Conservation (phyloP, 352 stramenopile genomes). For the Phytophthora sp. region DNA sequence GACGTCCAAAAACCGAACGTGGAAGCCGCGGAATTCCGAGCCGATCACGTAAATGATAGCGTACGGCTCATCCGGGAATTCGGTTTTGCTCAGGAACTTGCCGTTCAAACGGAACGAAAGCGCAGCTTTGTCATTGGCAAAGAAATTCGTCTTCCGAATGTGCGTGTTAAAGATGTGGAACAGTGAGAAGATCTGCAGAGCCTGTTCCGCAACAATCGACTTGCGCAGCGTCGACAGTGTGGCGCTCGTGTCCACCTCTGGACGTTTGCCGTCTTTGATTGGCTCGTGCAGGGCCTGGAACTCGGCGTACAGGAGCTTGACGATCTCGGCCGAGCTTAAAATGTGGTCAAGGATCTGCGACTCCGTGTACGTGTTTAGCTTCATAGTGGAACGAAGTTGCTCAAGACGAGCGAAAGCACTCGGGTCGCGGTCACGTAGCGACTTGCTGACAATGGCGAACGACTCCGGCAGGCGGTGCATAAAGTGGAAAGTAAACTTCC, state of each 20-base stretch:
- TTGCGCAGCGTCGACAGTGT: slow-evolving; percentile 81
- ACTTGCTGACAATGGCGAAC: slow-evolving; percentile 81
- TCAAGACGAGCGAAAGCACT: slow-evolving; percentile 79
- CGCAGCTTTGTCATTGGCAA: slow-evolving; percentile 78
- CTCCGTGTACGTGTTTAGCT: slow-evolving; percentile 89
- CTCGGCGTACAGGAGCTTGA: slow-evolving; percentile 83
- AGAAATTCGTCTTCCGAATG: slow-evolving; percentile 88
- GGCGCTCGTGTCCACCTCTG: slow-evolving; percentile 45
- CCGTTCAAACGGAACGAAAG: slow-evolving; percentile 78
- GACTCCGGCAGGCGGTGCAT: slow-evolving; percentile 85
- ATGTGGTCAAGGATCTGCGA: slow-evolving; percentile 89
- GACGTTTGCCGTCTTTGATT: slow-evolving; percentile 35
- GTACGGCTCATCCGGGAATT: slow-evolving; percentile 90
- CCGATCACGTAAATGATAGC: slow-evolving; percentile 96
- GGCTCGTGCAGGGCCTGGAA: slow-evolving; percentile 78
- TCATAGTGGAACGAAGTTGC: slow-evolving; percentile 82
- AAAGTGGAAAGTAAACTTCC: slow-evolving; percentile 91
- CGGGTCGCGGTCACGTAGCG: slow-evolving; percentile 76
- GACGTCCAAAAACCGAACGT: slow-evolving; percentile 98
- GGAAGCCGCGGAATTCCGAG: slow-evolving; percentile 97
- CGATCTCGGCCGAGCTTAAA: slow-evolving; percentile 64
- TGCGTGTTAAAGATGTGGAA: slow-evolving; percentile 88
- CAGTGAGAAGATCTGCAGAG: slow-evolving; percentile 78
- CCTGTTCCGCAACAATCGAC: slow-evolving; percentile 74
- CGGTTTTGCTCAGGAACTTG: slow-evolving; percentile 75